Evolutionary conservation across 495 filamentous ascomycete species (phyloP), one percentile per base, ranked within the genome.

Genomic region (Talaromyces ruber): DNA sequence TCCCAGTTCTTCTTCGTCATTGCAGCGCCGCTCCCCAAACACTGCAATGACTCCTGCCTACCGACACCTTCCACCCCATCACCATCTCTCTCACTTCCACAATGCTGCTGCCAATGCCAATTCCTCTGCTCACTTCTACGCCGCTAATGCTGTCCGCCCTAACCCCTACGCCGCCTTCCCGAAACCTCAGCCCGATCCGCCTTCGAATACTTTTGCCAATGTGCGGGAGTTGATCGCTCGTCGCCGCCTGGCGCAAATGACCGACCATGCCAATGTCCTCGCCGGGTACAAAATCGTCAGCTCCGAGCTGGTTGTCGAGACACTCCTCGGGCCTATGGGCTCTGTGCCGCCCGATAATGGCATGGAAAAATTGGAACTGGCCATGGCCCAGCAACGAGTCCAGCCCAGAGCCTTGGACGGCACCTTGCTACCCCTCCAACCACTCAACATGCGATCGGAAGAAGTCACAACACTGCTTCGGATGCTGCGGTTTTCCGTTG

Each of bases 41-140:
- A 63, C 73, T 76, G 76, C 77, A 74, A 80, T 80, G 77, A 76
- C 76, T 74, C 77, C 77, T 70, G 75, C 77, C 72, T 80, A 79
- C 72, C 76, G 77, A 68, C 74, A 76, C 61, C 62, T 79, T 30
- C 72, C 77, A n/a, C 51, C 45, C 25, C 34, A 45, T 57, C 32
- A 28, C 53, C 34, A 74, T 58, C 72, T 28, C 14, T 22, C 12
- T 3, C 51, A 54, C 26, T 22, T 54, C 2, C 26, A 54, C 6
- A 28, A 54, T 54, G 24, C 11, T 26, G 47, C 47, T 24, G 47
- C 18, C 47, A 78, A 53, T 25, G 18, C 14, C 59, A 79, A 66
- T 70, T 72, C 61, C 75, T 71, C 60, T 67, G 62, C 59, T 58
- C 62, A 39, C 59, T 67, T 37, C 62, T 63, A 39, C 59, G 52